Percentiles rank a stretch among this genome's conserved stretches.
These are phyloP conservation scores for Mycosphaerella arachidis DNA, from an alignment of 2,329 filamentous ascomycete genomes.

Conservation along the genomic window DNA sequence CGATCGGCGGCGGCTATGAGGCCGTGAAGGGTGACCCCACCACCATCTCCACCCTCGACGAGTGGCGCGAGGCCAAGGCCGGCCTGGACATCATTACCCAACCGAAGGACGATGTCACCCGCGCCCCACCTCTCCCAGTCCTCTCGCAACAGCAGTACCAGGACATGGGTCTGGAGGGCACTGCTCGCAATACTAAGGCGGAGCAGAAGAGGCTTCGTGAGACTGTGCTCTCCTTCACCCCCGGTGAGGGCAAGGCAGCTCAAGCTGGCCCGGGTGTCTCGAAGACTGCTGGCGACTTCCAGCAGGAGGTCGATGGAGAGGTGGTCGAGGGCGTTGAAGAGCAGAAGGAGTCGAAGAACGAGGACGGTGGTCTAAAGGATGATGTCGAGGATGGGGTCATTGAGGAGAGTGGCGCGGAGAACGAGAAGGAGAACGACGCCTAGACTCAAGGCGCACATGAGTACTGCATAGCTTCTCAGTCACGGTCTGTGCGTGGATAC, in stretches of 20 bases:
- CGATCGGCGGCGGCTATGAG: not conserved
- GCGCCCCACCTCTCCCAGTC: not conserved
- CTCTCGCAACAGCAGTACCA: not conserved
- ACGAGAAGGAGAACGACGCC: not conserved
- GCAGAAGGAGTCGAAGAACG: not conserved
- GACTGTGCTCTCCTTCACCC: not conserved
- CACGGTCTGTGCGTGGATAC: not conserved
- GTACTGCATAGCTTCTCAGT: not conserved
- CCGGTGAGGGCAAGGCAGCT: not conserved
- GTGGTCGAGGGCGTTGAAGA: not conserved
- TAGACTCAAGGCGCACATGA: not conserved
- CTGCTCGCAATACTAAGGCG: not conserved
- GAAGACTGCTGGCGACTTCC: not conserved
- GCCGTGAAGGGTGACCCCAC: not conserved
- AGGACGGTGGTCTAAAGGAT: too few relatives aligned
- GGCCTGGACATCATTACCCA: not conserved
- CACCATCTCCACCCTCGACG: not conserved
- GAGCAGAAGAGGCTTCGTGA: not conserved
- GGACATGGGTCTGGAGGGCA: not conserved
- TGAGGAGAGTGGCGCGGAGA: too few relatives aligned
- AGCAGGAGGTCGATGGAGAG: not conserved
- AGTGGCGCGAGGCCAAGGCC: not conserved
- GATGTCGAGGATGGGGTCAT: too few relatives aligned
- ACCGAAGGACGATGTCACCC: not conserved
- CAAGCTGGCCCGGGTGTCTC: not conserved